phyloP scores from a whole-genome alignment of 1,284 basidiomycete species.

The Leccinum angustisporum region DNA sequence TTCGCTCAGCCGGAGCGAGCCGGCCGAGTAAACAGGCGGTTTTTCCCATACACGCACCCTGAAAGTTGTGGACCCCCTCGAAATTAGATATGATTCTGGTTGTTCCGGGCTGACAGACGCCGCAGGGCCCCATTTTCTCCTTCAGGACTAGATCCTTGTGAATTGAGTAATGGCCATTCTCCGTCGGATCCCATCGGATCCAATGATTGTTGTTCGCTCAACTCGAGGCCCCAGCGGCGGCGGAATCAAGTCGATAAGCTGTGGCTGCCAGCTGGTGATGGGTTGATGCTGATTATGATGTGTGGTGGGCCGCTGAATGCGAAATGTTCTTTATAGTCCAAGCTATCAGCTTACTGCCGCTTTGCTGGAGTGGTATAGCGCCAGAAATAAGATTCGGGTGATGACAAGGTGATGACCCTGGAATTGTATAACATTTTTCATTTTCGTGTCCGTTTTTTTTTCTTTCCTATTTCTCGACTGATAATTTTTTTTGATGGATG shows the following conservation, averaged over 20 bases:
- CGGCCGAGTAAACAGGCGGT: conserved; percentile 4
- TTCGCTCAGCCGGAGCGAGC: conserved; percentile 10
- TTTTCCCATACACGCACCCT: not conserved
- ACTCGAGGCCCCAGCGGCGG: not conserved
- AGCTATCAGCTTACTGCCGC: not conserved
- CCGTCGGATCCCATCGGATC: not conserved
- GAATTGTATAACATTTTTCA: not conserved
- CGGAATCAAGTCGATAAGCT: not conserved
- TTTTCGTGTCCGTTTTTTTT: not conserved
- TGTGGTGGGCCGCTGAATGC: not conserved
- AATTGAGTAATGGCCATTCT: not conserved
- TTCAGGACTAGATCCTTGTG: conserved; percentile 1
- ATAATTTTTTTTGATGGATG: conserved; percentile 3
- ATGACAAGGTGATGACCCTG: conserved; percentile 24
- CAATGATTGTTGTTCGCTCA: not conserved
- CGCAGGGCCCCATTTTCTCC: not conserved
- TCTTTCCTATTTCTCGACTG: conserved; percentile 8
- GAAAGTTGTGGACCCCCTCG: not conserved
- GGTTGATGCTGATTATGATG: not conserved
- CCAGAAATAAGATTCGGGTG: not conserved
- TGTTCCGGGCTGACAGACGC: conserved; percentile 1
- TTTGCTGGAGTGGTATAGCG: not conserved
- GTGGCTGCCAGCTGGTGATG: not conserved
- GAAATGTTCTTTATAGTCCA: not conserved
- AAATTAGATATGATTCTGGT: conserved; percentile 6